Percentiles rank a stretch among this genome's conserved stretches.
Evolutionary conservation across 805 yeast genomes (phyloP).

Genomic region (Saccharomycopsis microspora): DNA sequence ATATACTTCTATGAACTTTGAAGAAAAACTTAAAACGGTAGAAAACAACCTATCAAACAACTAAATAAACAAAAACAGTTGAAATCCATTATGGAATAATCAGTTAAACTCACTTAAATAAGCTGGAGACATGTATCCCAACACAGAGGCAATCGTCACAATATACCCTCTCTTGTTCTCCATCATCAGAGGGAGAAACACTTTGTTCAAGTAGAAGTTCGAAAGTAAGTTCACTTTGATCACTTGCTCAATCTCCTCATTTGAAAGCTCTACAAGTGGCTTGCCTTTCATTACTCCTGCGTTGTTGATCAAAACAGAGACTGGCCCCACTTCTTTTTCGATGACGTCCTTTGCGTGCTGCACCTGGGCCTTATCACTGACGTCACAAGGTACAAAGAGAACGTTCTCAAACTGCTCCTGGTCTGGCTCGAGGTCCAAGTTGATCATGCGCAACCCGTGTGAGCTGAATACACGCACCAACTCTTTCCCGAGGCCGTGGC

Average conservation of each 20-base stretch:
- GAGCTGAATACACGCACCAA: slow-evolving; percentile 36
- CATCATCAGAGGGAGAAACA: slow-evolving; percentile 68
- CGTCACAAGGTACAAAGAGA: slow-evolving; percentile 60
- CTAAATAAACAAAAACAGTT: too few relatives aligned
- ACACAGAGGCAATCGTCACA: slow-evolving; percentile 71
- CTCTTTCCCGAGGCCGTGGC: slow-evolving; percentile 66
- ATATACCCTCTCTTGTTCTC: slow-evolving; percentile 54
- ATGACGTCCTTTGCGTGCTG: slow-evolving; percentile 29
- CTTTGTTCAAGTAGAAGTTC: slow-evolving; percentile 55
- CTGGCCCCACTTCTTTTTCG: slow-evolving; percentile 28
- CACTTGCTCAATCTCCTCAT: slow-evolving; percentile 48
- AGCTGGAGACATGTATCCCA: slow-evolving; percentile 82
- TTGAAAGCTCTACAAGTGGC: slow-evolving; percentile 38
- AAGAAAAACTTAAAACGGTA: not conserved
- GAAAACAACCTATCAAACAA: not conserved
- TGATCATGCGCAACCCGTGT: slow-evolving; percentile 42
- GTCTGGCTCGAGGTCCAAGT: slow-evolving; percentile 22
- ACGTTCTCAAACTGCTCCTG: slow-evolving; percentile 18
- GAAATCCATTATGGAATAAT: not conserved
- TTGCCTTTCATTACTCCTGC: slow-evolving; percentile 67
- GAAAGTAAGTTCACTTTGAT: slow-evolving; percentile 62
- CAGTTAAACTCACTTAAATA: slow-evolving; percentile 28
- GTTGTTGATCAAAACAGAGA: slow-evolving; percentile 68
- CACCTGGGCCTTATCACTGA: slow-evolving; percentile 40
- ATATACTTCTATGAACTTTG: not conserved